A percentile compares a stretch with the other conserved stretches of the same genome.
These are phyloP conservation scores for Glycyrrhiza uralensis DNA, from an alignment of 306 rosid genomes.

Conservation along the genomic window DNA sequence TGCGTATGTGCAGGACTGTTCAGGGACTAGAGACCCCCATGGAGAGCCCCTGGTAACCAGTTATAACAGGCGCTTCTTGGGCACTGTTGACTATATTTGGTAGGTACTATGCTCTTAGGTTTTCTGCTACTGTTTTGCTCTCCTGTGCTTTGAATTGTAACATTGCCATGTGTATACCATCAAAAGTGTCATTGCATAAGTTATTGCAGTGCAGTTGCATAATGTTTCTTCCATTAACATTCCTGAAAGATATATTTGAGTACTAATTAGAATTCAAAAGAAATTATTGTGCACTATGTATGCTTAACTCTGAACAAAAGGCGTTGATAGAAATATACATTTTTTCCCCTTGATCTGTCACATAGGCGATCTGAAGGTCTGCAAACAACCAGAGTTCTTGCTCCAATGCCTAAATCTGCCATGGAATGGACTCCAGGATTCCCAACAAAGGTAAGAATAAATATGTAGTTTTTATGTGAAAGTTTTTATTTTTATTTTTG, in stretches of 20 bases:
- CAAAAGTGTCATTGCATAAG: not conserved
- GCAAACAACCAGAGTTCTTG: constrained; percentile 79
- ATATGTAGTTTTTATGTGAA: not conserved
- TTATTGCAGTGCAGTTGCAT: constrained; percentile 10
- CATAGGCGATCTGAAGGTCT: constrained; percentile 87
- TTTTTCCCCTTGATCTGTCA: constrained; percentile 18
- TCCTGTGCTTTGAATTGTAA: not conserved
- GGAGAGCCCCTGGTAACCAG: constrained; percentile 93
- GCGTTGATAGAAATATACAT: constrained; percentile 10
- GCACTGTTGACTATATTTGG: constrained; percentile 97
- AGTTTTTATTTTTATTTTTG: no score
- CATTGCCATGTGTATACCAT: not conserved
- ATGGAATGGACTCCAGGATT: constrained; percentile 76
- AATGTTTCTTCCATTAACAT: not conserved
- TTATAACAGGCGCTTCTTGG: constrained; percentile 66
- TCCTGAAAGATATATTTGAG: not conserved
- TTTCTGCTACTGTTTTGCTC: constrained; percentile 16
- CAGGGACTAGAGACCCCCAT: constrained; percentile 68
- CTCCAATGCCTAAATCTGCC: constrained; percentile 80
- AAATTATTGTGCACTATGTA: not conserved
- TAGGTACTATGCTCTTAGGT: constrained; percentile 30
- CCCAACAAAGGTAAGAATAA: constrained; percentile 75
- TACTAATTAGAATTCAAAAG: not conserved
- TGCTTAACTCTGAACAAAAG: constrained; percentile 1
- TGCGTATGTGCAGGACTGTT: constrained; percentile 47